Conservation (phyloP, 2,329 filamentous ascomycete genomes). For the Cyanodermella asteris region DNA sequence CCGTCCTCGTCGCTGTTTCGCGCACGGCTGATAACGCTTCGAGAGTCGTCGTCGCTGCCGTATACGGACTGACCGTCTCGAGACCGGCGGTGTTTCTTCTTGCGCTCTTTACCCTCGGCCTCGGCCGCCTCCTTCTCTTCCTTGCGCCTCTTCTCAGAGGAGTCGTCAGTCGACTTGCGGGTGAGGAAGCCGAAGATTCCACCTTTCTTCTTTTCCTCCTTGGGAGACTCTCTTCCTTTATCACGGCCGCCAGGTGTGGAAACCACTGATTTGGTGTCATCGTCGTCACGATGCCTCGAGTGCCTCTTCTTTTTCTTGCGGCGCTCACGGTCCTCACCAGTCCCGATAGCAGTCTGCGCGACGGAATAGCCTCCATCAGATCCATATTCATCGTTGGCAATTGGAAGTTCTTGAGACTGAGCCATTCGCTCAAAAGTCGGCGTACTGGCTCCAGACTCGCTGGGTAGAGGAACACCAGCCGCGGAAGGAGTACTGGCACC, state of each 20-base stretch:
- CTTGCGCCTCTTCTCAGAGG: conserved; percentile 9
- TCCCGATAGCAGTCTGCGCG: background rate
- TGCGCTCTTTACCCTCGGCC: conserved; percentile 10
- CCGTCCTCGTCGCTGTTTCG: conserved; percentile 8
- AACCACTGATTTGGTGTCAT: conserved; percentile 19
- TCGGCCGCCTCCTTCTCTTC: conserved; percentile 5
- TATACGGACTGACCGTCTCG: background rate
- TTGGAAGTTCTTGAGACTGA: too few species aligned
- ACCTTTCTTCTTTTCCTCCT: conserved; percentile 21
- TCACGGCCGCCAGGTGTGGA: conserved; percentile 19
- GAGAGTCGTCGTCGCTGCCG: background rate
- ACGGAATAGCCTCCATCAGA: conserved; percentile 1
- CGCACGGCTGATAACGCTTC: background rate
- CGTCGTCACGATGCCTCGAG: conserved; percentile 19
- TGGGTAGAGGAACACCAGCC: too few species aligned
- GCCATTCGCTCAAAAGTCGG: too few species aligned
- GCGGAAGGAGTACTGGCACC: too few species aligned
- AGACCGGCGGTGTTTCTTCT: conserved; percentile 15
- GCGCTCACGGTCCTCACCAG: conserved; percentile 8
- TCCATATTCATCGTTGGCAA: conserved; percentile 1
- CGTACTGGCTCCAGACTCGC: too few species aligned
- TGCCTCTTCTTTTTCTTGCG: conserved; percentile 26
- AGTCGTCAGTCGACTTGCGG: conserved; percentile 21
- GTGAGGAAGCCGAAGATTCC: conserved; percentile 21
- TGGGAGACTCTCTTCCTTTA: conserved; percentile 13